Conservation (phyloP, 768 basidiomycete species). For the Leccinum boreale region DNA sequence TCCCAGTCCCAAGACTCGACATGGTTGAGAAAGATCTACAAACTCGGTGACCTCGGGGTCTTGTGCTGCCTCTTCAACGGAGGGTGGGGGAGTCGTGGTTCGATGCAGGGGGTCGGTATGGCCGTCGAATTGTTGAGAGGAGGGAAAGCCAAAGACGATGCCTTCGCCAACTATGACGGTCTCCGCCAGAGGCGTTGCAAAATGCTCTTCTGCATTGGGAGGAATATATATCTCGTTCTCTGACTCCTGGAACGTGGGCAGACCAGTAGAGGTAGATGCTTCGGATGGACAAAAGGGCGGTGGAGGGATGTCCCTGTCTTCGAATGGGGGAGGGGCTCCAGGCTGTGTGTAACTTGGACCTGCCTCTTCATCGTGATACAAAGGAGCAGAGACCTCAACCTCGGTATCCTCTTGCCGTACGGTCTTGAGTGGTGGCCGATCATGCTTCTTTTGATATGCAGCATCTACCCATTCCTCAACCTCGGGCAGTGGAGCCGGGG, state of each 20-base stretch:
- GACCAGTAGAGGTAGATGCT: slow-evolving; percentile 53
- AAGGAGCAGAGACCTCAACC: slow-evolving; percentile 54
- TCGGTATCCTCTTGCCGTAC: slow-evolving; percentile 68
- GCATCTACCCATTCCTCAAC: slow-evolving; percentile 67
- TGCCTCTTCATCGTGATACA: slow-evolving; percentile 68
- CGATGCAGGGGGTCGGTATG: slow-evolving; percentile 67
- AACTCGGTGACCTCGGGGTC: slow-evolving; percentile 71
- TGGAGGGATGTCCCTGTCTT: slow-evolving; percentile 78
- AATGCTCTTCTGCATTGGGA: slow-evolving; percentile 34
- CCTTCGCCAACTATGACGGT: slow-evolving; percentile 68
- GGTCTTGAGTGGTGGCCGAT: slow-evolving; percentile 71
- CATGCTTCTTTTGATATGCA: slow-evolving; percentile 87
- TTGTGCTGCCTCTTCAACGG: slow-evolving; percentile 68
- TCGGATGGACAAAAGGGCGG: slow-evolving; percentile 56
- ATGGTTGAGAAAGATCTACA: slow-evolving; percentile 53
- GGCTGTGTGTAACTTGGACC: slow-evolving; percentile 68
- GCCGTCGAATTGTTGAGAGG: slow-evolving; percentile 78
- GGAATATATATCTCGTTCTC: slow-evolving; percentile 76
- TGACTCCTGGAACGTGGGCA: slow-evolving; percentile 79
- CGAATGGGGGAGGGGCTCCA: slow-evolving; percentile 79
- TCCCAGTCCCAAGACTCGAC: slow-evolving; percentile 57
- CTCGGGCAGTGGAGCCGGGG: slow-evolving; percentile 76
- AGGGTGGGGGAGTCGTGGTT: slow-evolving; percentile 68
- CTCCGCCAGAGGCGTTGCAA: slow-evolving; percentile 31
- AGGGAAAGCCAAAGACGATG: slow-evolving; percentile 66